Evolutionary conservation across 805 yeast genomes (phyloP).

Genomic region (Zygotorulaspora florentina): DNA sequence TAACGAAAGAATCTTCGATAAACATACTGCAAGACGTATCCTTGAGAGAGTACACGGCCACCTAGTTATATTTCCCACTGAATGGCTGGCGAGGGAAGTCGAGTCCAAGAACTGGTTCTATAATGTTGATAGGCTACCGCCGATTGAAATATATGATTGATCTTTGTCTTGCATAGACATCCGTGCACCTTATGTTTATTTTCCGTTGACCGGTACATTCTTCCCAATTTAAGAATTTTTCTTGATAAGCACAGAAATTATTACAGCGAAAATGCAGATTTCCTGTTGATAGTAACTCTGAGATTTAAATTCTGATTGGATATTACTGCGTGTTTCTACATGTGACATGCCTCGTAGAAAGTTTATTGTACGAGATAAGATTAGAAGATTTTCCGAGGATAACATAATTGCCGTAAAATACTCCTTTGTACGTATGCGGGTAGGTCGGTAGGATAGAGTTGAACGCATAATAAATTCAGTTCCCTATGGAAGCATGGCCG

Average conservation of each 20-base stretch:
- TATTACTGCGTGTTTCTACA: no score
- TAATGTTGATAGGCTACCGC: conserved; percentile 89
- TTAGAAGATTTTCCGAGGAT: no score
- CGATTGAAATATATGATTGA: conserved; percentile 86
- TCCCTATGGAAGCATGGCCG: no score
- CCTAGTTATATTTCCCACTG: conserved; percentile 84
- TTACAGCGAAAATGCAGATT: background rate
- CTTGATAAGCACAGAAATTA: background rate
- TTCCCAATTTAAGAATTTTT: background rate
- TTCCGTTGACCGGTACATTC: background rate
- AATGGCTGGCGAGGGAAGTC: conserved; percentile 83
- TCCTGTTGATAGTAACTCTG: background rate
- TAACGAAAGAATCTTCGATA: conserved; percentile 55
- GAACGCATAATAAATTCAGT: no score
- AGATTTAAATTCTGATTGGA: no score
- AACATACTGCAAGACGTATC: conserved; percentile 70
- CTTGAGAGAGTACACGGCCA: conserved; percentile 77
- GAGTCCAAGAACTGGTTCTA: conserved; percentile 95
- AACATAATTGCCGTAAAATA: no score
- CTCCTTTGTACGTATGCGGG: no score
- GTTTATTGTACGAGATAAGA: no score
- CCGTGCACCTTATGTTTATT: conserved; percentile 4
- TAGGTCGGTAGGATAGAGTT: no score
- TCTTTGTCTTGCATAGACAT: background rate
- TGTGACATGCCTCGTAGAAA: no score